Evolutionary conservation across 345 rosid species (phyloP).

Genomic region (Pugionium cornutum): DNA sequence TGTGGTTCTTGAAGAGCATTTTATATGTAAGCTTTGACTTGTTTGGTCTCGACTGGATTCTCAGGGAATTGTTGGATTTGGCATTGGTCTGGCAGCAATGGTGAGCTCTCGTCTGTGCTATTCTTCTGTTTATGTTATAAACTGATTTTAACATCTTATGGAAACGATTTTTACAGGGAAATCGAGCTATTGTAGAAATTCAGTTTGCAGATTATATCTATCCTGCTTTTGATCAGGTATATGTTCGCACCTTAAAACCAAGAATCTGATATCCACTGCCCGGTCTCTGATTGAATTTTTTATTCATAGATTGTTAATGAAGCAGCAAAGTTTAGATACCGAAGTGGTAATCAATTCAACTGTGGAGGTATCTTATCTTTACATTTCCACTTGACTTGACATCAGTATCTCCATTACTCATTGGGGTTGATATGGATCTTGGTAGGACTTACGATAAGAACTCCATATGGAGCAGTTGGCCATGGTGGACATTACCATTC

Average conservation of each 20-base stretch:
- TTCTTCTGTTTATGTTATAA: conserved; percentile 1
- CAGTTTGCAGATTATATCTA: conserved; percentile 92
- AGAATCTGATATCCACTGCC: neutral
- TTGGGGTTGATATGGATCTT: conserved; percentile 14
- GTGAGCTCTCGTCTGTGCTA: conserved; percentile 42
- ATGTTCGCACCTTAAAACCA: neutral
- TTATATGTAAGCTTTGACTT: conserved; percentile 11
- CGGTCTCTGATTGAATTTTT: conserved; percentile 23
- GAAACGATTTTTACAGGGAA: conserved; percentile 51
- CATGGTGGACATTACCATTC: conserved; percentile 96
- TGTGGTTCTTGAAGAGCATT: neutral
- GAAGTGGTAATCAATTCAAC: conserved; percentile 89
- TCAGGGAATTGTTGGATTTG: conserved; percentile 96
- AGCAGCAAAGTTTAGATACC: conserved; percentile 93
- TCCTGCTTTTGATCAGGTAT: conserved; percentile 97
- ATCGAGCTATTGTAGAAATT: conserved; percentile 82
- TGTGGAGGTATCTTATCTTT: conserved; percentile 66
- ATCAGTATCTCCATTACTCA: conserved; percentile 17
- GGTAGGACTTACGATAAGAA: conserved; percentile 79
- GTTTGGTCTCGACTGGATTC: conserved; percentile 16
- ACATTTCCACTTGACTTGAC: neutral
- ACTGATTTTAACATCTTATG: conserved; percentile 12
- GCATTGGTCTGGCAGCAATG: conserved; percentile 93
- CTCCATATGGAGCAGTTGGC: conserved; percentile 87
- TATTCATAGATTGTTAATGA: conserved; percentile 78